phyloP scores from a whole-genome alignment of 371 early-diverging fungal species.

The Mortierella sp. region DNA sequence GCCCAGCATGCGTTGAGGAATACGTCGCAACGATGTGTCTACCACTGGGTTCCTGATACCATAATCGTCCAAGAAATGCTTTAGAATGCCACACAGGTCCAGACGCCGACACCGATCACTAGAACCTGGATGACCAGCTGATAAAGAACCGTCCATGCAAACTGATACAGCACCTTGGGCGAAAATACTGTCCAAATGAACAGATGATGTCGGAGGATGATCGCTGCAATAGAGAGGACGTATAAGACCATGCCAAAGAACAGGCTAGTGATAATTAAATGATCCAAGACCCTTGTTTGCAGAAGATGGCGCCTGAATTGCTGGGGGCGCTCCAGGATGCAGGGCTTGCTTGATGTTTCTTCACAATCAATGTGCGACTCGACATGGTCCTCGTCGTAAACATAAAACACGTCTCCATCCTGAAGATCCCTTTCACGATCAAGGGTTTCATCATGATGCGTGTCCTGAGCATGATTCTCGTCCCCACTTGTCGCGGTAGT shows the following conservation, averaged over 20 bases:
- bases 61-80: too few species aligned
- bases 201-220: constrained; percentile 74
- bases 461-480: neutral
- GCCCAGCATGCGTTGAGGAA: too few species aligned
- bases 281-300: constrained; percentile 46
- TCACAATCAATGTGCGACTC: neutral
- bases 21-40: too few species aligned
- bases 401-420: constrained; percentile 6
- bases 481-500: neutral
- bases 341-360: neutral
- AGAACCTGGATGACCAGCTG: constrained; percentile 46
- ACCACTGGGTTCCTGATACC: too few species aligned
- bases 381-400: constrained; percentile 12
- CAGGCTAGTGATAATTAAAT: constrained; percentile 57
- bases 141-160: constrained; percentile 70
- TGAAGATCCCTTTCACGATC: neutral
- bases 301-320: constrained; percentile 15
- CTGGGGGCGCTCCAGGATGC: neutral
- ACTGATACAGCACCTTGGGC: constrained; percentile 83
- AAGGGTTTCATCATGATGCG: neutral
- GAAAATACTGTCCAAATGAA: constrained; percentile 92
- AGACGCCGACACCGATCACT: constrained; percentile 20
- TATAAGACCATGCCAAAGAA: constrained; percentile 65
- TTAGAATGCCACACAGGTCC: neutral
- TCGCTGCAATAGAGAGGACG: constrained; percentile 70